Base-by-base conservation (phyloP, 2,329 filamentous ascomycete genomes). In the Sclerotinia subarctica region DNA sequence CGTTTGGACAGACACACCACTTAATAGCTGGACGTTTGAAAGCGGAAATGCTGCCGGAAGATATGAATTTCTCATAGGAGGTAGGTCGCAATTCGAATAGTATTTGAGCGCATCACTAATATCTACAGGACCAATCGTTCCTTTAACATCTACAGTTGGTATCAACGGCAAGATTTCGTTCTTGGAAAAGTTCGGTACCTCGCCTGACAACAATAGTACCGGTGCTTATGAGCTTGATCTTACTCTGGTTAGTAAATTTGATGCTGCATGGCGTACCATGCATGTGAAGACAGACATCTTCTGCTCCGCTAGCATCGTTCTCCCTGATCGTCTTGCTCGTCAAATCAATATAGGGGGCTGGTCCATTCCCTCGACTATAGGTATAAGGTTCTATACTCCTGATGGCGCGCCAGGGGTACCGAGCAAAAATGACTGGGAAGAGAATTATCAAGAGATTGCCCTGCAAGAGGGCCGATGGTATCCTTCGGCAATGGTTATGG, bases 321-420 rank as follows among this genome's bases (percentile, higher is more conserved):
- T 91, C 29, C 88, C 88, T 0, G 87, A 90, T 74, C 87, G 86
- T 73, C 87, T 80, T 46, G 88, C 85, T 2, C 83, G 88, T 19
- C 86, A 89, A 75, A 81, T 91, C 72, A 89, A 85, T 65, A 80
- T 90, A 57, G 88, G 88, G 59, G 87, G 88, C n/a, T 90, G 88
- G 88, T 86, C 87, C 15, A 82, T 83, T 5, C 81, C 85, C 52
- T 87, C 87, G 0, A 86, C 86, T 5, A 86, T 83, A 67, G 87
- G 88, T 53, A 80, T 90, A 57, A 84, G 87, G 38, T 77, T 89
- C 24, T 89, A 89, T 76, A 81, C 80, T 69, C 88, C 87, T 3
- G 85, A 89, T 74, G 87, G 87, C 32, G 81, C 80, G 1, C 78
- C 82, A 2, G 88, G 88, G n/a, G 81, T 83, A 46, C 78, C 81